Evolutionary conservation across 176 grass and related monocot species (phyloP).

Genomic region (Raddia guianensis): DNA sequence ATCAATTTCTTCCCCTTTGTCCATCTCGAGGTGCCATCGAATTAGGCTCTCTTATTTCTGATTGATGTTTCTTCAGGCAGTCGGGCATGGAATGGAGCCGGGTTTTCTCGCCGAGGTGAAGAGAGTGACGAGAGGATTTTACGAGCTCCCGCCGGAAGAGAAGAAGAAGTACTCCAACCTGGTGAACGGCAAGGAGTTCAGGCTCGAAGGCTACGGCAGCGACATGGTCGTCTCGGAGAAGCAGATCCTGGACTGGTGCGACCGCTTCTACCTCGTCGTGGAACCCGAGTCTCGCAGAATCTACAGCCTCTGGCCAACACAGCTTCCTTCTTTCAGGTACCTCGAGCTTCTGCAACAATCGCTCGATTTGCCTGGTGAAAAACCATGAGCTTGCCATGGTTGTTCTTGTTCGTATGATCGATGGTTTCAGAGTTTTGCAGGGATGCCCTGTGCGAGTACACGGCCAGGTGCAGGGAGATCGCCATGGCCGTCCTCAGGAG

Average conservation of each 20-base stretch:
- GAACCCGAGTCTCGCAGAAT: constrained; percentile 39
- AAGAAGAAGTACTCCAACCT: constrained; percentile 63
- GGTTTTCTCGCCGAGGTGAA: constrained; percentile 36
- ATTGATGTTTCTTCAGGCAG: constrained; percentile 27
- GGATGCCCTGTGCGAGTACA: constrained; percentile 41
- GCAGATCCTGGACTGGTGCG: constrained; percentile 57
- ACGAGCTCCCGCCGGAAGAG: constrained; percentile 45
- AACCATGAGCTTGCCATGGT: not conserved
- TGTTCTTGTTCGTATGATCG: not conserved
- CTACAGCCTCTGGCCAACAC: constrained; percentile 50
- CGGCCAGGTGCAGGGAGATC: constrained; percentile 36
- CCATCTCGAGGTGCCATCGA: not conserved
- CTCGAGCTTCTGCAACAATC: not conserved
- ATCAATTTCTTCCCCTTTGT: not conserved
- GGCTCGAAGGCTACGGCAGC: constrained; percentile 55
- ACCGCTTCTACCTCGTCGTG: constrained; percentile 51
- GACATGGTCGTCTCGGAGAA: constrained; percentile 40
- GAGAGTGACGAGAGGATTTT: constrained; percentile 29
- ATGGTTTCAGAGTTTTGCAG: not conserved
- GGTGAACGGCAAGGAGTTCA: constrained; percentile 49
- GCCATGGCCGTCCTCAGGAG: constrained; percentile 5
- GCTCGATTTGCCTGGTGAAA: too few species aligned
- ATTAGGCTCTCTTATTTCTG: not conserved
- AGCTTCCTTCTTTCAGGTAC: constrained; percentile 48
- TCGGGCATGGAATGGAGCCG: constrained; percentile 47